Base-by-base conservation (phyloP, 169 alveolate genomes). In the Cryptosporidium parvum region DNA sequence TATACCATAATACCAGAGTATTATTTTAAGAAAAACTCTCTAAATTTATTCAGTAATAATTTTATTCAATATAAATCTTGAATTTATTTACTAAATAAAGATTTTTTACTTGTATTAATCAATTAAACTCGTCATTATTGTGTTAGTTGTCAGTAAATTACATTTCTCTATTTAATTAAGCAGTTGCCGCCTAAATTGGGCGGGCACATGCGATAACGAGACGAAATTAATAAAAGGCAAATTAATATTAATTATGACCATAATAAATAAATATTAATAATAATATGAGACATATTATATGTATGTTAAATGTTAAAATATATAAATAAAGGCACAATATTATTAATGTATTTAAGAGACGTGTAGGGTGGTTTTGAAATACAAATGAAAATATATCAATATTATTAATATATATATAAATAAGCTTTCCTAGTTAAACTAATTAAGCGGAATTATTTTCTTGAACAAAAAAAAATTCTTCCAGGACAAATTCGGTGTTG, bases 401-500 rank as follows among this genome's bases (percentile, higher is more conserved):
- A 26, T 48, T 14, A 37, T 33, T 35, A 62, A 29, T 33, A 29
- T 62, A 29, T 62, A 29, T 26, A 62, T 37, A 37, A 37, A 8
- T 14, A 14, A 33, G 3, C 44, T 67, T 67, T 65, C 23, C 48
- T 33, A 18, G 12, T 31, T 18, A 14, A 33, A 39, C 8, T 31
- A 37, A 67, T 39, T 70, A 44, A 70, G 65, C 67, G 65, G 65
- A 69, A 70, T 16, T 44, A 29, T 44, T 7, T 29, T 67, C 44
- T 44, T 9, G 42, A 29, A 44, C 29, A 23, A 29, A 29, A 21
- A 69, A 48, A 70, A 70, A 52, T 45, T 70, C 33, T 9, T 3
- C 33, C 44, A n/a, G 72, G 53, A 31, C 14, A 65, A 65, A 65
- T 65, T 65, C n/a, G 45, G 48, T 65, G 35, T 65, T 65, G 51